A percentile compares a stretch with the other conserved stretches of the same genome.
These are phyloP conservation scores for Colletotrichum costaricense DNA, from an alignment of 2,329 filamentous ascomycete genomes.

Conservation along the genomic window DNA sequence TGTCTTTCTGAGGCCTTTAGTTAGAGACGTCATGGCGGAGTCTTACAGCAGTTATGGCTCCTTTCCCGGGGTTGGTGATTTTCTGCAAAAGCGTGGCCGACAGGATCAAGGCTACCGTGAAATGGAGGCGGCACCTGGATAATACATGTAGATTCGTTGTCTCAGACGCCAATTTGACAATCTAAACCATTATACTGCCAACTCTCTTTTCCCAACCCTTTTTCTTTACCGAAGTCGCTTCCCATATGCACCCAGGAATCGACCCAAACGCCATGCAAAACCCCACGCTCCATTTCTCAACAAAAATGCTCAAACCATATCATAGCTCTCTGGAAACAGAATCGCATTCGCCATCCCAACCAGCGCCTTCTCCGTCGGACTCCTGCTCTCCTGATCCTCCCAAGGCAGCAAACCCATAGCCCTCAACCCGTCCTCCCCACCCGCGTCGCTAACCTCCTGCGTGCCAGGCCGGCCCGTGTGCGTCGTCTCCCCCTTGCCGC, in stretches of 20 bases:
- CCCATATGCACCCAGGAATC: not conserved
- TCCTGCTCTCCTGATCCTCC: conserved; percentile 49
- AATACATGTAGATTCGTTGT: not conserved
- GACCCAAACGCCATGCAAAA: not conserved
- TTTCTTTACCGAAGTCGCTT: not conserved
- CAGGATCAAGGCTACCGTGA: not conserved
- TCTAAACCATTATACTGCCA: not conserved
- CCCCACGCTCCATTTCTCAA: not conserved
- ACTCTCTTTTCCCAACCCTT: not conserved
- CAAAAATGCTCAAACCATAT: conserved; percentile 37
- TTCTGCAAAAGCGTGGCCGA: not conserved
- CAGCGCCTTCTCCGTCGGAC: conserved; percentile 47
- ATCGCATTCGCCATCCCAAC: conserved; percentile 52
- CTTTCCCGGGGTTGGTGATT: not conserved
- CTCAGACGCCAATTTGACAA: not conserved
- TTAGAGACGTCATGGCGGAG: too few relatives aligned
- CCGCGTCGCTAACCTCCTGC: conserved; percentile 51
- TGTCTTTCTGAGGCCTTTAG: too few relatives aligned
- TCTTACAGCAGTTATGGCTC: too few relatives aligned
- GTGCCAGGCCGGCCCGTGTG: conserved; percentile 49
- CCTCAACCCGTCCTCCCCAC: conserved; percentile 51
- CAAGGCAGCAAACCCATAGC: conserved; percentile 56
- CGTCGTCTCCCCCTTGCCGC: conserved; percentile 47
- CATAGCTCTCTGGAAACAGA: conserved; percentile 54
- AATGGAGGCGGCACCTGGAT: not conserved